These are phyloP conservation scores for Platanus orientalis DNA, from an alignment of 164 flowering plant species.

Conservation along the genomic window DNA sequence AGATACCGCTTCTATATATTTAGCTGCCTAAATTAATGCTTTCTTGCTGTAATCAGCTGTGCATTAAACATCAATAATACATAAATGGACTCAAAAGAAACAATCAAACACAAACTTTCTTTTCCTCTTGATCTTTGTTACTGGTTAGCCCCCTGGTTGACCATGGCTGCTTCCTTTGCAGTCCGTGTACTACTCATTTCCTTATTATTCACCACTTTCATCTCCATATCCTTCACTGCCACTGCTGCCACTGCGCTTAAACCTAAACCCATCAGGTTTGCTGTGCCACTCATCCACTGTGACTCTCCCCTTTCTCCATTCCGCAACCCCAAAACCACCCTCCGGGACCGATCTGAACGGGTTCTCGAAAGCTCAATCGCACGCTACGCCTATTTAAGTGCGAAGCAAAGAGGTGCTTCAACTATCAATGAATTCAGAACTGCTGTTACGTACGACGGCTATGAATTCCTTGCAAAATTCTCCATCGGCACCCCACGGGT, in stretches of 20 bases:
- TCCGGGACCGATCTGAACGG: background rate
- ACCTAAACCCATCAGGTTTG: background rate
- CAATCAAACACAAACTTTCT: no score
- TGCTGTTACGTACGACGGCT: background rate
- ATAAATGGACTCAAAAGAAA: no score
- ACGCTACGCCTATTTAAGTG: conserved; percentile 6
- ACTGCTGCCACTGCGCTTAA: background rate
- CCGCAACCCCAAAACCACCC: conserved; percentile 2
- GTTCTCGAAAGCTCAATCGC: conserved; percentile 4
- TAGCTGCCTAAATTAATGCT: no score
- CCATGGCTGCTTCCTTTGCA: no score
- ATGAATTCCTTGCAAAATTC: conserved; percentile 15
- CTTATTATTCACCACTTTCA: no score
- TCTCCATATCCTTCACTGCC: background rate
- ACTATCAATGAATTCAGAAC: background rate
- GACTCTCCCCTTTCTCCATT: conserved; percentile 18
- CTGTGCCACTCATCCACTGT: conserved; percentile 14
- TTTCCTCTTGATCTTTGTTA: no score
- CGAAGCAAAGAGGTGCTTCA: background rate
- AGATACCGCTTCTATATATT: no score
- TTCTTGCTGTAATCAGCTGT: no score
- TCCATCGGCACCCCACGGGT: conserved; percentile 29
- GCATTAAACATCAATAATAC: no score
- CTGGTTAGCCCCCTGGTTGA: no score
- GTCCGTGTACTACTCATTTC: no score